Conservation (phyloP, 352 stramenopile species). For the Phytopythium kandeliae region DNA sequence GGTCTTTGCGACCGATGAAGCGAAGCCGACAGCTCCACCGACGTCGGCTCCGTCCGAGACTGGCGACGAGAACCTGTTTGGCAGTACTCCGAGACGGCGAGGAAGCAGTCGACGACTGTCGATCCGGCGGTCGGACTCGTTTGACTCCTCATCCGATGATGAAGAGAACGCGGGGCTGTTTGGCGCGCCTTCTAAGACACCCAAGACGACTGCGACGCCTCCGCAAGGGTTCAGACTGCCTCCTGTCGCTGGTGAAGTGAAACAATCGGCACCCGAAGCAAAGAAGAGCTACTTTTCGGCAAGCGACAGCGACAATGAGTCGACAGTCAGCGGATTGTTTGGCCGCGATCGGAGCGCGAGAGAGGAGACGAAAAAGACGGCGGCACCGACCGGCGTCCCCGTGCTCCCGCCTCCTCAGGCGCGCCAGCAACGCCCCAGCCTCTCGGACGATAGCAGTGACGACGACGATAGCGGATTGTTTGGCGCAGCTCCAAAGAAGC, state of each 20-base stretch:
- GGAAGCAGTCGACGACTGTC: constrained; percentile 19
- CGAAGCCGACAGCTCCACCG: constrained; percentile 20
- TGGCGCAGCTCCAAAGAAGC: constrained; percentile 26
- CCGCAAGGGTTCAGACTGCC: constrained; percentile 24
- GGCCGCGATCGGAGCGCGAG: constrained; percentile 15
- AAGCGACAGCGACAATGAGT: constrained; percentile 39
- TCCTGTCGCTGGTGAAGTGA: constrained; percentile 12
- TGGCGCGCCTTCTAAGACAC: constrained; percentile 15
- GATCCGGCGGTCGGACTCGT: constrained; percentile 32
- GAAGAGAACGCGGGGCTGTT: constrained; percentile 39
- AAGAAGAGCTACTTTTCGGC: constrained; percentile 19
- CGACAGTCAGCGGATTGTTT: constrained; percentile 31
- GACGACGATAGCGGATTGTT: constrained; percentile 54
- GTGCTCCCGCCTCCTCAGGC: constrained; percentile 14
- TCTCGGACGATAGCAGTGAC: constrained; percentile 50
- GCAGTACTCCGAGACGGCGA: constrained; percentile 13
- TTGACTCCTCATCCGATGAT: constrained; percentile 38
- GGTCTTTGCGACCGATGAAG: constrained; percentile 21
- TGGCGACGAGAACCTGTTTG: constrained; percentile 28
- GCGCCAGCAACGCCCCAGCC: constrained; percentile 20
- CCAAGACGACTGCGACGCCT: constrained; percentile 8
- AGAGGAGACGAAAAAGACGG: constrained; percentile 13
- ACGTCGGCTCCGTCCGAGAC: constrained; percentile 12
- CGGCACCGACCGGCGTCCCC: constrained; percentile 5
- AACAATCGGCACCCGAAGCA: constrained; percentile 10